Percentiles rank a stretch among this genome's conserved stretches.
These are phyloP conservation scores for Stachybotrys echinatus DNA, from an alignment of 2,329 filamentous ascomycete species.

Conservation along the genomic window DNA sequence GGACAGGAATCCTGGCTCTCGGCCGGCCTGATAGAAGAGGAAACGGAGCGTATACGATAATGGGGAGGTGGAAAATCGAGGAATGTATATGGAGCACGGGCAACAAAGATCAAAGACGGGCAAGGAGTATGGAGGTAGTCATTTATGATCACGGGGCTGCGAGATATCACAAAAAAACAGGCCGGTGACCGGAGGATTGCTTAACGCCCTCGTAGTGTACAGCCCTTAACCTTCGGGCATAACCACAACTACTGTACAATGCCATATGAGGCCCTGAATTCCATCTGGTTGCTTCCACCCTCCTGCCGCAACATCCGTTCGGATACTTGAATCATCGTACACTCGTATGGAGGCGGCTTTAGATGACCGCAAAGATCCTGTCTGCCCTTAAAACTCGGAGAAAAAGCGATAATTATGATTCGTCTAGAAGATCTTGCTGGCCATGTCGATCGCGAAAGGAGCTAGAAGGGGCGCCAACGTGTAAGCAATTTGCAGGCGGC, in stretches of 20 bases:
- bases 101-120: neutral
- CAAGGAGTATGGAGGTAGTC: too few relatives aligned
- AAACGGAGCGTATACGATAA: too few relatives aligned
- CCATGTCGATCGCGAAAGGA: constrained; percentile 53
- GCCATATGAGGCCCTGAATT: neutral
- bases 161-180: too few relatives aligned
- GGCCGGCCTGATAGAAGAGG: constrained; percentile 18
- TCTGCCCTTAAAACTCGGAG: too few relatives aligned
- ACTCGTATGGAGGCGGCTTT: neutral
- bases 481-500: constrained; percentile 5
- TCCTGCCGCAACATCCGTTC: neutral
- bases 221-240: neutral
- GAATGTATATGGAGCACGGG: neutral
- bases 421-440: constrained; percentile 36
- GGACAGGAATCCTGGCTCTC: constrained; percentile 35
- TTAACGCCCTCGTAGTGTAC: neutral
- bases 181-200: too few relatives aligned
- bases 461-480: constrained; percentile 28
- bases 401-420: too few relatives aligned
- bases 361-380: neutral
- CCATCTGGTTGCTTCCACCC: neutral
- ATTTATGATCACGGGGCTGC: too few relatives aligned
- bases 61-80: neutral
- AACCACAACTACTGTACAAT: neutral
- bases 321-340: neutral